phyloP scores from a whole-genome alignment of 2,329 filamentous ascomycete species.

The Xylaria polymorpha region DNA sequence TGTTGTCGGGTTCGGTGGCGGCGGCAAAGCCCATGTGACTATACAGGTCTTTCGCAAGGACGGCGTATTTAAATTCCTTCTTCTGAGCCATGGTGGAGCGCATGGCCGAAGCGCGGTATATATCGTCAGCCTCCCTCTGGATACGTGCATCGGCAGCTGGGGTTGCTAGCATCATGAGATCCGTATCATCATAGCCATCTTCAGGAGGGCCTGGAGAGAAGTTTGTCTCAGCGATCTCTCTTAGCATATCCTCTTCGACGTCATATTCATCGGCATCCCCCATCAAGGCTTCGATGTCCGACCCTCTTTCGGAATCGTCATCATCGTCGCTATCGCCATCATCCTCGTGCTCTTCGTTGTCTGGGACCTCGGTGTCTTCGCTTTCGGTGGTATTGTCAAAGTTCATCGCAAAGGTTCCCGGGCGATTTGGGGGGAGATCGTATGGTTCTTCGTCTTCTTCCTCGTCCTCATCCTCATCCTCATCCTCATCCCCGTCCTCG shows the following conservation, averaged over 20 bases:
- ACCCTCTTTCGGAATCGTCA: conserved; percentile 53
- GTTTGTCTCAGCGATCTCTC: conserved; percentile 48
- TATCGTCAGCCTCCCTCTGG: conserved; percentile 65
- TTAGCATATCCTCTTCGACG: conserved; percentile 52
- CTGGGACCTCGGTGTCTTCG: conserved; percentile 42
- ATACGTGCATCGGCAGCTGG: conserved; percentile 66
- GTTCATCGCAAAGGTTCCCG: conserved; percentile 42
- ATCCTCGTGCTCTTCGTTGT: conserved; percentile 45
- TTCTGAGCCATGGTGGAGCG: conserved; percentile 55
- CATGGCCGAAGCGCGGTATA: conserved; percentile 64
- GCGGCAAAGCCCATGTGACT: conserved; percentile 66
- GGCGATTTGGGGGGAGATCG: conserved; percentile 31
- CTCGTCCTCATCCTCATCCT: conserved; percentile 22
- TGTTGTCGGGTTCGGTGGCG: conserved; percentile 74
- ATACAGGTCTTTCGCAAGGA: conserved; percentile 78
- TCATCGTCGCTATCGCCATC: conserved; percentile 45
- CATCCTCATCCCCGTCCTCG: conserved; percentile 17
- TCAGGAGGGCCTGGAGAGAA: conserved; percentile 42
- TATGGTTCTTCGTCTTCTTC: conserved; percentile 28
- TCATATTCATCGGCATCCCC: conserved; percentile 53
- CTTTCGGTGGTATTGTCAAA: conserved; percentile 47
- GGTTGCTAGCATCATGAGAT: conserved; percentile 66
- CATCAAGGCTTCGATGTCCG: conserved; percentile 55
- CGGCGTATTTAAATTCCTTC: conserved; percentile 72
- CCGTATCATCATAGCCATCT: conserved; percentile 55